Evolutionary conservation across 768 basidiomycete species (phyloP), one percentile per base, ranked within the genome.

Genomic region (Calocybe gangraenosa): DNA sequence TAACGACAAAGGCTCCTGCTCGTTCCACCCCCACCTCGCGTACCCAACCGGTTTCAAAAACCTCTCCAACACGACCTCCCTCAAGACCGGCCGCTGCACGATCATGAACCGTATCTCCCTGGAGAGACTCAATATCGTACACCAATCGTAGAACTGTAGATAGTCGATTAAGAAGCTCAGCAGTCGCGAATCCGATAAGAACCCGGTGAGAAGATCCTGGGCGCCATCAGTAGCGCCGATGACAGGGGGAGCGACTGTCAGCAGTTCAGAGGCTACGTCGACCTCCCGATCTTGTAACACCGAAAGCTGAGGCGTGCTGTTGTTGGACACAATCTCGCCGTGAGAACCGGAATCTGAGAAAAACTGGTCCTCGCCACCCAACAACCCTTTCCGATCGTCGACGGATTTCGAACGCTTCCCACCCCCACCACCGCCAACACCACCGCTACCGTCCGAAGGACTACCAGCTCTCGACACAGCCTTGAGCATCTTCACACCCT

Each of bases 41-140:
- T 92, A 92, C 13, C 90, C 90, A 4, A 92, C 79, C 1, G 80
- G 81, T 28, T 65, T 66, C 53, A 92, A 61, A 62, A 76, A 90
- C 25, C 83, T 66, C 63, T 87, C 83, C 48, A 92, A 58, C 11
- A 86, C 77, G 8, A 64, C 69, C 59, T 92, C 90, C 31, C 78
- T 66, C 31, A 87, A 61, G 30, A 65, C 66, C 6, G 71, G 61
- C 18, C 63, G 69, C 52, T 77, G 71, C 40, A 76, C 74, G 33
- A 89, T 49, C 38, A 64, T 56, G 19, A 63, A 61, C 32, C 78
- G 70, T 8, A 84, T 69, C 34, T 68, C 68, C 59, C 79, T 77
- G 57, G 76, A 81, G 10, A 82, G 62, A 14, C 73, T 68, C 38
- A 77, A 78, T 13, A 91, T 63, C 9, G 70, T 59, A 47, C 81